phyloP scores from a whole-genome alignment of 805 yeast genomes.

The Starmerella vitae region DNA sequence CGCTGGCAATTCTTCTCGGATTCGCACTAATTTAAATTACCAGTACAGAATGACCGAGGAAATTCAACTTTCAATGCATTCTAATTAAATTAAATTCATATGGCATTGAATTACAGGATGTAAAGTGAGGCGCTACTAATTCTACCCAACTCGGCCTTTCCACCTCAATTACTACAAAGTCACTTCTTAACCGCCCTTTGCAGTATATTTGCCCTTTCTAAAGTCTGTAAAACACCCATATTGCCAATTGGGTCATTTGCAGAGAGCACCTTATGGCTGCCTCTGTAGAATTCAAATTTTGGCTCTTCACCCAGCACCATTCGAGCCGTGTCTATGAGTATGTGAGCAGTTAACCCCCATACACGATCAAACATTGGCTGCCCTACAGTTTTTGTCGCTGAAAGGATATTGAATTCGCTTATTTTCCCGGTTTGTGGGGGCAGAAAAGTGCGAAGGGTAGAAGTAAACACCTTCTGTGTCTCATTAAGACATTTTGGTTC shows the following conservation, averaged over 20 bases:
- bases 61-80: no score
- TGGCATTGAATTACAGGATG: no score
- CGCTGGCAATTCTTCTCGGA: no score
- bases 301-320: conserved; percentile 26
- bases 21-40: no score
- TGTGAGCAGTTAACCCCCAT: conserved; percentile 34
- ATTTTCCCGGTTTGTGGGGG: conserved; percentile 16
- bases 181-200: no score
- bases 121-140: no score
- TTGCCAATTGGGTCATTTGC: conserved; percentile 5
- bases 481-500: conserved; percentile 17
- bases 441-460: conserved; percentile 21
- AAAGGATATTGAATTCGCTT: conserved; percentile 24
- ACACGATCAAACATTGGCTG: conserved; percentile 25
- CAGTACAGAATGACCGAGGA: no score
- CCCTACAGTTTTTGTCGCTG: conserved; percentile 23
- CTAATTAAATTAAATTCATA: no score
- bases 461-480: conserved; percentile 25
- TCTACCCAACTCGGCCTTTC: no score
- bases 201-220: background rate
- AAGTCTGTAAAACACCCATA: conserved; percentile 1
- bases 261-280: background rate
- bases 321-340: conserved; percentile 30
- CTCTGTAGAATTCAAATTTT: conserved; percentile 16
- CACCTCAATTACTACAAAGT: no score